These are phyloP conservation scores for Coelastrella sp. DNA, from an alignment of 139 green algal genomes.

Conservation along the genomic window DNA sequence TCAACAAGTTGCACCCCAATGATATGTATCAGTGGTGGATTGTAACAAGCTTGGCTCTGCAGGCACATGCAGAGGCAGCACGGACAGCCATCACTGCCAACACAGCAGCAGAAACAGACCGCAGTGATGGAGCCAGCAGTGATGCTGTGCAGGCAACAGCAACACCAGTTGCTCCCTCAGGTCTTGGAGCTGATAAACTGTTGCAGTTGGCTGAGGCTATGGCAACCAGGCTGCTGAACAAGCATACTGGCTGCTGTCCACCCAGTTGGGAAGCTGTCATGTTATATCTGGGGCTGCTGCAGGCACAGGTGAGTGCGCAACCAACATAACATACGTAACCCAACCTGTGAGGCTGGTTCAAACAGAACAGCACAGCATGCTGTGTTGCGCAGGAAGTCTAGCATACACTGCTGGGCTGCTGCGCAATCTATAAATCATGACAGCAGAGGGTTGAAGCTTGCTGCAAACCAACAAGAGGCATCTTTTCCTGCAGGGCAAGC, in stretches of 20 bases:
- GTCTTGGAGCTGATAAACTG: conserved; percentile 62
- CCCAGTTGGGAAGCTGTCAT: conserved; percentile 69
- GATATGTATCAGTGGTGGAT: conserved; percentile 80
- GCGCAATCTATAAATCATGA: no score
- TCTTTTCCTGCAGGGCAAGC: conserved; percentile 69
- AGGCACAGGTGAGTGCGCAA: conserved; percentile 64
- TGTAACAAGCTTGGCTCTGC: conserved; percentile 65
- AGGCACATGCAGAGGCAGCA: conserved; percentile 51
- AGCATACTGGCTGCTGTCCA: neutral
- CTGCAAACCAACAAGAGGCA: neutral
- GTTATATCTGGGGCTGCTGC: conserved; percentile 72
- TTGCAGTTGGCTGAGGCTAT: conserved; percentile 80
- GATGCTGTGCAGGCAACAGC: conserved; percentile 14
- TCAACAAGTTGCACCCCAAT: conserved; percentile 64
- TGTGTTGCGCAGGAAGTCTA: neutral
- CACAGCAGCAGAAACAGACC: no score
- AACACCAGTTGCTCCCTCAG: neutral
- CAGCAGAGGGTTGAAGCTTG: no score
- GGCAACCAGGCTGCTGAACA: conserved; percentile 52
- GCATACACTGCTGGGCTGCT: neutral
- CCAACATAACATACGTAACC: no score
- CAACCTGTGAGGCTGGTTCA: no score
- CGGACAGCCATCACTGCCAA: neutral
- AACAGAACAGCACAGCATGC: no score
- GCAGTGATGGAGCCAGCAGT: no score